Percentiles rank a stretch among this genome's conserved stretches.
Conservation (phyloP, 176 grass and related monocot genomes). For the Musa troglodytarum region DNA sequence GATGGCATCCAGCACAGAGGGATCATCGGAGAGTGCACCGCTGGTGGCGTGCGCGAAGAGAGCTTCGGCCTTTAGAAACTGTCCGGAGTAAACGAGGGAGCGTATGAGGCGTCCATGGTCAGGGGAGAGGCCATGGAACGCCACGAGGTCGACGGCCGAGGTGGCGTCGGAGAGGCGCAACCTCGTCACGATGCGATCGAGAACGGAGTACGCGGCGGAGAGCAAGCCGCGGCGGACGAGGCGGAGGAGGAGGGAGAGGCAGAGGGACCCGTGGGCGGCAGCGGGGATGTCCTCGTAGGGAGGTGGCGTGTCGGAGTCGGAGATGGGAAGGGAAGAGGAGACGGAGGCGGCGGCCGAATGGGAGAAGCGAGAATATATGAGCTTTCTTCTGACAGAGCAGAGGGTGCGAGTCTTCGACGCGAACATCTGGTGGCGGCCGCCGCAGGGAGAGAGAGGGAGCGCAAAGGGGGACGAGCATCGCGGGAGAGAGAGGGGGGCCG, state of each 20-base stretch:
- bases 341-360: not conserved
- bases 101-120: constrained; percentile 3
- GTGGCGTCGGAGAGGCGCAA: not conserved
- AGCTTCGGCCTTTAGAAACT: constrained; percentile 5
- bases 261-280: not conserved
- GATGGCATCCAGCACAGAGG: constrained; percentile 15
- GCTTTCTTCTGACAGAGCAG: not conserved
- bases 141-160: constrained; percentile 1
- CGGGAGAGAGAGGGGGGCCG: not conserved
- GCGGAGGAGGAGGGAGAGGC: constrained; percentile 18
- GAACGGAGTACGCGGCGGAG: constrained; percentile 3
- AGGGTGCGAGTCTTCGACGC: not conserved
- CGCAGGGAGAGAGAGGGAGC: not conserved
- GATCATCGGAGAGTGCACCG: constrained; percentile 6
- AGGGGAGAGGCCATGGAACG: constrained; percentile 5
- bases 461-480: not conserved
- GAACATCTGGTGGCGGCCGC: not conserved
- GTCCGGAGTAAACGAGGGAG: constrained; percentile 9
- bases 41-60: constrained; percentile 2
- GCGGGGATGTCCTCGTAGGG: not conserved
- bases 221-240: constrained; percentile 9
- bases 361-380: not conserved
- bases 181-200: constrained; percentile 4
- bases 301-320: constrained; percentile 3
- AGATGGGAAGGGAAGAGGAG: not conserved